These are phyloP conservation scores for Xylaria scruposa DNA, from an alignment of 495 filamentous ascomycete species.

Conservation along the genomic window DNA sequence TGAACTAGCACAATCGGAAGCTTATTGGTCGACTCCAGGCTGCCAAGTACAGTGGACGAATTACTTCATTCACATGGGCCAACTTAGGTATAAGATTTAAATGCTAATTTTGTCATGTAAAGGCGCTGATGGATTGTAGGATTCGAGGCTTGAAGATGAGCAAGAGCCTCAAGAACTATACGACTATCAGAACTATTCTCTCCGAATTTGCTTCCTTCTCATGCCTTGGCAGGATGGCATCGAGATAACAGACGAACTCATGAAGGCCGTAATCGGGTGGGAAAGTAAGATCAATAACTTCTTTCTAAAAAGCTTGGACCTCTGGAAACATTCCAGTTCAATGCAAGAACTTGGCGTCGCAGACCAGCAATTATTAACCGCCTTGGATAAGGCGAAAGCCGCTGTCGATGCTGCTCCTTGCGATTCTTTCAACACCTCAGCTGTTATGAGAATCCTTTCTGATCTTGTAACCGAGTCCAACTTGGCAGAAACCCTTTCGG, in stretches of 20 bases:
- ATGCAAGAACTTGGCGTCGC: slow-evolving; percentile 26
- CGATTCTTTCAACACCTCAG: slow-evolving; percentile 78
- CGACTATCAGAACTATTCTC: slow-evolving; percentile 70
- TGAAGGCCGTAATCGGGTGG: slow-evolving; percentile 67
- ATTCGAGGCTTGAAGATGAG: slow-evolving; percentile 82
- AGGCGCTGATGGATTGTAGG: slow-evolving; percentile 46
- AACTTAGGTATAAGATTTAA: slow-evolving; percentile 39
- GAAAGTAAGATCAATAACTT: slow-evolving; percentile 78
- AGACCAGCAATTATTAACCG: slow-evolving; percentile 36
- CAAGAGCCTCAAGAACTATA: slow-evolving; percentile 83
- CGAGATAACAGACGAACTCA: slow-evolving; percentile 75
- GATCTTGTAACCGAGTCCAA: slow-evolving; percentile 70
- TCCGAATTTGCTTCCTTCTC: slow-evolving; percentile 76
- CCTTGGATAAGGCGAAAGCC: slow-evolving; percentile 60
- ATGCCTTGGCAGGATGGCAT: slow-evolving; percentile 76
- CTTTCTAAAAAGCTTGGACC: slow-evolving; percentile 64
- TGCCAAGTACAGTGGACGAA: slow-evolving; percentile 72
- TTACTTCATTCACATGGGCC: slow-evolving; percentile 85
- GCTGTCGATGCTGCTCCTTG: slow-evolving; percentile 65
- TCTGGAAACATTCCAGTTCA: slow-evolving; percentile 31
- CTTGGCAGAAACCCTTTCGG: slow-evolving; percentile 56
- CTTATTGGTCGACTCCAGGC: slow-evolving; percentile 58
- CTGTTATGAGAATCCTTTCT: slow-evolving; percentile 68
- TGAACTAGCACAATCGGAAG: slow-evolving; percentile 80
- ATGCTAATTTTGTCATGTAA: slow-evolving; percentile 1